Base-by-base conservation (phyloP, 2,329 filamentous ascomycete species). In the Davidsoniella virescens region DNA sequence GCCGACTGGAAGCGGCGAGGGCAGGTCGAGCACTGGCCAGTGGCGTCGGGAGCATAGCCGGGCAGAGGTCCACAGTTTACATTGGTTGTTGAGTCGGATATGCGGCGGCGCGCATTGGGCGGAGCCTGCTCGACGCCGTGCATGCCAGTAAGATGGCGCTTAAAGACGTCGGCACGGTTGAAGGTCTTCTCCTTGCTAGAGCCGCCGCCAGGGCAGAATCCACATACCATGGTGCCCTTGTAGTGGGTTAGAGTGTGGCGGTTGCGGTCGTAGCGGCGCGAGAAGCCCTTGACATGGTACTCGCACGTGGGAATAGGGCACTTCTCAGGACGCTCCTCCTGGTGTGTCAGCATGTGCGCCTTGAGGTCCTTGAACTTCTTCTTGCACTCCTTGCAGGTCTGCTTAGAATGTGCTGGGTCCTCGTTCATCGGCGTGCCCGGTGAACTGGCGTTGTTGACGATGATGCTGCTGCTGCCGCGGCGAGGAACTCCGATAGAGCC, bases 181-280 rank as follows among this genome's bases (percentile, higher is more conserved):
- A 95, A 95, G 56, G 84, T 90, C 75, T 94, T 95, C 67, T 94
- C 88, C 1, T 84, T 83, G 6, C 87, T 77, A 4, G 87, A 90
- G 3, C 88, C 88, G 25, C 85, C 87, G 33, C 87, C 86, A 1
- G 87, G 86, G 59, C 88, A 94, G 69, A 94, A 95, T 26, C 87
- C 87, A 62, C 88, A 95, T 20, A 94, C 86, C 88, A 94, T 94
- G 45, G 85, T 94, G 39, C 88, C 88, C 68, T 94, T 94, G 75
- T 94, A 95, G 64, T 95, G 88, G 4, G 88, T 95, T 55, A 94
- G 67, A 4, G 87, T 94, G 64, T 95, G 88, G 42, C 88, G 73
- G 67, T 94, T 94, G 73, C 94, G 94, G 70, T 95, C 88, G 63
- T 95, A 95, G 67, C 94, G 94, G 58, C 88, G 76, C 9, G 88